A percentile compares a stretch with the other conserved stretches of the same genome.
Conservation (phyloP, 73 alveolate species). For the Stentor roeselii region DNA sequence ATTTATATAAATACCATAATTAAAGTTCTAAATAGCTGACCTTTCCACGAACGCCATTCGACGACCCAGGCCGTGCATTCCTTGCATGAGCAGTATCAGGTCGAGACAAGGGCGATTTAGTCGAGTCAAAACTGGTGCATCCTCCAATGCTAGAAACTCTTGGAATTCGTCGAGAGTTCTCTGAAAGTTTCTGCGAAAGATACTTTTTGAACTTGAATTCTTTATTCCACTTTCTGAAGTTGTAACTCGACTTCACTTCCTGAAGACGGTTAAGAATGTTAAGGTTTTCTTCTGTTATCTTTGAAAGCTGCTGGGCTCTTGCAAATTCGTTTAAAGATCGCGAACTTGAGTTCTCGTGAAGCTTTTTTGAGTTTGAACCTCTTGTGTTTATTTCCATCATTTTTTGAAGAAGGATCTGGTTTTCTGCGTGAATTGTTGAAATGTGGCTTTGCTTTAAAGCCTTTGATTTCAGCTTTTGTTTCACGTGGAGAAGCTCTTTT, state of each 20-base stretch:
- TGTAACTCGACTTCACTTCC: background rate
- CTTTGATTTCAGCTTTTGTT: background rate
- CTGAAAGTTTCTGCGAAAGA: constrained; percentile 15
- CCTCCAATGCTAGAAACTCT: constrained; percentile 10
- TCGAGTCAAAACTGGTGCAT: background rate
- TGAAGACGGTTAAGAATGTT: background rate
- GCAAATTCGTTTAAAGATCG: background rate
- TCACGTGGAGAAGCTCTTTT: background rate
- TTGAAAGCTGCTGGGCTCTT: background rate
- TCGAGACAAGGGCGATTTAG: background rate
- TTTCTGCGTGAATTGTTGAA: background rate
- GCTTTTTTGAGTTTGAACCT: background rate
- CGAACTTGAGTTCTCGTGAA: background rate
- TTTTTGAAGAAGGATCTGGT: constrained; percentile 7
- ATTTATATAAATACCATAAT: too few relatives aligned
- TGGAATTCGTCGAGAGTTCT: constrained; percentile 17
- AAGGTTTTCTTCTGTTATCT: constrained; percentile 16
- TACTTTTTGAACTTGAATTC: background rate
- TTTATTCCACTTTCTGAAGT: background rate
- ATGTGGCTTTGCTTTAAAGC: background rate
- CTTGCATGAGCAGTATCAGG: background rate
- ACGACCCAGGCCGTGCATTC: background rate
- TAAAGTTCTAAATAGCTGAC: background rate
- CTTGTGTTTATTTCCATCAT: background rate
- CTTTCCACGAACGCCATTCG: background rate